Evolutionary conservation across 2,329 filamentous ascomycete species (phyloP).

Genomic region (Cladosporium velox): DNA sequence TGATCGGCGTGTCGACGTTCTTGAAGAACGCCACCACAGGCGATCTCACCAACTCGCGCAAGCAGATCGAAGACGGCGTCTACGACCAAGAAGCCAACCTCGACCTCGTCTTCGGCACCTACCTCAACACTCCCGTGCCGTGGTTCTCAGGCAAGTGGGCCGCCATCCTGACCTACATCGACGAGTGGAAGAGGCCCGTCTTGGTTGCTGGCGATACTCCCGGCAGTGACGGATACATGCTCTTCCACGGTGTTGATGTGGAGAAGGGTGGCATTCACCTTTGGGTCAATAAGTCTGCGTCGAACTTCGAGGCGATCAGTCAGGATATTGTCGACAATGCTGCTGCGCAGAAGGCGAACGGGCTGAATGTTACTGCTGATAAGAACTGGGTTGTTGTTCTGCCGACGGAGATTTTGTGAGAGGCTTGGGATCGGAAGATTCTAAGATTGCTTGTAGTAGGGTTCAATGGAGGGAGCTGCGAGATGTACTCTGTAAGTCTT

Average conservation of each 20-base stretch:
- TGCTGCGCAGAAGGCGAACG: constrained; percentile 40
- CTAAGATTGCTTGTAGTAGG: neutral
- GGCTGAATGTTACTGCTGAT: constrained; percentile 45
- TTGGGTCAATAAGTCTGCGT: constrained; percentile 46
- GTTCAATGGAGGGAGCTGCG: neutral
- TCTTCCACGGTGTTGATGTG: constrained; percentile 49
- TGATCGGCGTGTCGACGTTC: constrained; percentile 47
- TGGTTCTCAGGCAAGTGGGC: constrained; percentile 51
- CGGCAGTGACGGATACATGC: constrained; percentile 48
- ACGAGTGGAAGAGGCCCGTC: constrained; percentile 48
- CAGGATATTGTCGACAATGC: constrained; percentile 43
- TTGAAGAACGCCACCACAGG: constrained; percentile 38
- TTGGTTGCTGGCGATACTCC: constrained; percentile 49
- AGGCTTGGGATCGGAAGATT: neutral
- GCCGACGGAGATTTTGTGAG: constrained; percentile 40
- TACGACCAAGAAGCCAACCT: constrained; percentile 44
- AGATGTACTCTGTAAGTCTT: neutral
- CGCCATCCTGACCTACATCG: constrained; percentile 41
- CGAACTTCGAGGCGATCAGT: constrained; percentile 40
- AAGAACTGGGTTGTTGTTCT: constrained; percentile 51
- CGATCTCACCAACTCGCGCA: constrained; percentile 36
- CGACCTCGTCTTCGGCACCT: constrained; percentile 44
- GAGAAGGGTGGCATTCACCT: constrained; percentile 46
- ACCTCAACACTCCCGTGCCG: constrained; percentile 47
- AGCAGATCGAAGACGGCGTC: constrained; percentile 43